Conservation (phyloP, 2,329 filamentous ascomycete genomes). For the Cercospora zeina region DNA sequence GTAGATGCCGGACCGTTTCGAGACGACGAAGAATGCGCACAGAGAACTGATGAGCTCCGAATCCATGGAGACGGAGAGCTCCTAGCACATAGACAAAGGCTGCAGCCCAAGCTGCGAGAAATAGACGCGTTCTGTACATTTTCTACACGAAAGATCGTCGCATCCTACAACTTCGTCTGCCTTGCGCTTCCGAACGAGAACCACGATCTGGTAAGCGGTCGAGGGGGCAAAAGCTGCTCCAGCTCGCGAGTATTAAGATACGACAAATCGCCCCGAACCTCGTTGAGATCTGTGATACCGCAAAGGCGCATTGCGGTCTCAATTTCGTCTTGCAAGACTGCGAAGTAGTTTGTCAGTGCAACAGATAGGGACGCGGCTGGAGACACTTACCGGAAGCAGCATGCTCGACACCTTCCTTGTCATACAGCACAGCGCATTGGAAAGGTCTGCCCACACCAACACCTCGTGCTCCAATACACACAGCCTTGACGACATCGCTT, state of each 20-base stretch:
- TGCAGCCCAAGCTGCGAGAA: neutral
- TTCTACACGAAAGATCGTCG: neutral
- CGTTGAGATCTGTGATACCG: conserved; percentile 61
- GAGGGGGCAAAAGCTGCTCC: conserved; percentile 51
- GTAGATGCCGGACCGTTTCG: neutral
- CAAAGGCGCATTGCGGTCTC: conserved; percentile 67
- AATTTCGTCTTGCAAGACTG: conserved; percentile 58
- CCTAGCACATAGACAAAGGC: neutral
- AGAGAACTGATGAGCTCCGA: neutral
- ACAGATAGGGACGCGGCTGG: neutral
- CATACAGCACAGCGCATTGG: conserved; percentile 62
- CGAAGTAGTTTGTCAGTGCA: conserved; percentile 17
- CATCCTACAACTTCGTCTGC: conserved; percentile 25
- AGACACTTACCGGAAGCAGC: conserved; percentile 55
- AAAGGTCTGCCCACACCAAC: conserved; percentile 64
- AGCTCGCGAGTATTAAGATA: conserved; percentile 56
- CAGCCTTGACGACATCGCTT: conserved; percentile 66
- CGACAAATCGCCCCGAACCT: conserved; percentile 60
- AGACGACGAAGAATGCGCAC: neutral
- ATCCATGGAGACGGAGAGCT: neutral
- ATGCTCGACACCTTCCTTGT: conserved; percentile 54
- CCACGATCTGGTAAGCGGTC: conserved; percentile 22
- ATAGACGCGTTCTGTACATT: neutral
- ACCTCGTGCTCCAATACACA: conserved; percentile 63
- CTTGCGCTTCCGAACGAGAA: conserved; percentile 24